A percentile compares a stretch with the other conserved stretches of the same genome.
Conservation (phyloP, 2,329 filamentous ascomycete species). For the Ceratocystis variospora region DNA sequence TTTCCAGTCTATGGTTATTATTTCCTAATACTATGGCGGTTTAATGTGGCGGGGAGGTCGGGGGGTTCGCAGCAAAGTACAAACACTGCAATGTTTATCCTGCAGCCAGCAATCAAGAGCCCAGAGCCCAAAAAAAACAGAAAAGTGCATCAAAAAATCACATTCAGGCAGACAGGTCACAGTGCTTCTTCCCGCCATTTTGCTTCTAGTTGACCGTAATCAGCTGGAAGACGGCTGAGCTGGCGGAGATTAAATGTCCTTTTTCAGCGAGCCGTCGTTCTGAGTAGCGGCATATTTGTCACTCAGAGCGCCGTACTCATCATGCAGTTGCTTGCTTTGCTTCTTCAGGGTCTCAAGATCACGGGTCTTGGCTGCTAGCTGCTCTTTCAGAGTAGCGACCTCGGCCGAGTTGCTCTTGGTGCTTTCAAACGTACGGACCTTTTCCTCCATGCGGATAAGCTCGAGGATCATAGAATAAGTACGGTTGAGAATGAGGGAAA, state of each 20-base stretch:
- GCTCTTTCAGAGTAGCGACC: slow-evolving; percentile 53
- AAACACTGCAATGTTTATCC: too few relatives aligned
- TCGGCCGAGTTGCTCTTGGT: slow-evolving; percentile 52
- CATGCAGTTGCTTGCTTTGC: slow-evolving; percentile 69
- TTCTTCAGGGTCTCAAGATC: slow-evolving; percentile 85
- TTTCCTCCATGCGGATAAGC: slow-evolving; percentile 79
- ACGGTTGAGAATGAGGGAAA: slow-evolving; percentile 96
- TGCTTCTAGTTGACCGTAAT: too few relatives aligned
- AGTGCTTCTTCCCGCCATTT: too few relatives aligned
- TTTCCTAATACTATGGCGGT: not conserved
- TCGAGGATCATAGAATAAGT: slow-evolving; percentile 97
- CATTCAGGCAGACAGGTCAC: too few relatives aligned
- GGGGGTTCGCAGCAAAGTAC: too few relatives aligned
- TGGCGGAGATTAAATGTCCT: slow-evolving; percentile 35
- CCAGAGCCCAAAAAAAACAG: too few relatives aligned
- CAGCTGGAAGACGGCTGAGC: too few relatives aligned
- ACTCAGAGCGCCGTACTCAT: slow-evolving; percentile 73
- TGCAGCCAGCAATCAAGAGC: too few relatives aligned
- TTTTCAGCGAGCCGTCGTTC: slow-evolving; percentile 40
- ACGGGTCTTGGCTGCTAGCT: slow-evolving; percentile 65
- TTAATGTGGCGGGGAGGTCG: not conserved
- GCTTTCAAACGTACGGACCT: slow-evolving; percentile 66
- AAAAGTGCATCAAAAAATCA: too few relatives aligned
- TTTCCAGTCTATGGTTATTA: not conserved
- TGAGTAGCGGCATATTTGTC: slow-evolving; percentile 60